Evolutionary conservation across 1,284 basidiomycete genomes (phyloP).

Genomic region (Naganishia sp.): DNA sequence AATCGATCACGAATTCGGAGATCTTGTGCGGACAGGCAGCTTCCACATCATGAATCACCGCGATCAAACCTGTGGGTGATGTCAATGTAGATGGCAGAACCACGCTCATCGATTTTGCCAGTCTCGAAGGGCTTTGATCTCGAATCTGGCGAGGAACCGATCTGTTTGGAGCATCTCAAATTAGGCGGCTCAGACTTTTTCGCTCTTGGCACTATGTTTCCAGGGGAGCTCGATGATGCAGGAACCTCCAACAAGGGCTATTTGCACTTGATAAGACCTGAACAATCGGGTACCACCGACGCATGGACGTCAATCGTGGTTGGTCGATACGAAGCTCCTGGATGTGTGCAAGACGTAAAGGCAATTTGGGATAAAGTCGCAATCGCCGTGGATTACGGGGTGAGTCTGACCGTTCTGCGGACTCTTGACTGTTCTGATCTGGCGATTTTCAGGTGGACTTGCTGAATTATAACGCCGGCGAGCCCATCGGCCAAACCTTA

Average conservation of each 20-base stretch:
- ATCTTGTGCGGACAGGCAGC: conserved; percentile 59
- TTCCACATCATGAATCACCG: conserved; percentile 69
- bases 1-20: conserved; percentile 62
- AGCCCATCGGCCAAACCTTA: not conserved
- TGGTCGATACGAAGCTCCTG: conserved; percentile 38
- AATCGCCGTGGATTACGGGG: conserved; percentile 72
- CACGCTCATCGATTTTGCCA: conserved; percentile 32
- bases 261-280: conserved; percentile 39
- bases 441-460: conserved; percentile 5
- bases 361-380: conserved; percentile 56
- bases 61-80: conserved; percentile 64
- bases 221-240: conserved; percentile 42
- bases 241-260: conserved; percentile 31
- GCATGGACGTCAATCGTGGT: conserved; percentile 35
- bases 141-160: conserved; percentile 31
- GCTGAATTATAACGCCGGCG: not conserved
- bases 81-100: conserved; percentile 33
- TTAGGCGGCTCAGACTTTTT: conserved; percentile 42
- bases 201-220: conserved; percentile 48
- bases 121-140: conserved; percentile 28
- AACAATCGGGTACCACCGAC: conserved; percentile 34
- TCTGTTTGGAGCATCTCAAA: conserved; percentile 32
- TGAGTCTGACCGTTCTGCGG: conserved; percentile 52
- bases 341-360: conserved; percentile 47
- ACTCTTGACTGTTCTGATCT: not conserved